Conservation (phyloP, 2,329 filamentous ascomycete genomes). For the Alternaria gaisen region DNA sequence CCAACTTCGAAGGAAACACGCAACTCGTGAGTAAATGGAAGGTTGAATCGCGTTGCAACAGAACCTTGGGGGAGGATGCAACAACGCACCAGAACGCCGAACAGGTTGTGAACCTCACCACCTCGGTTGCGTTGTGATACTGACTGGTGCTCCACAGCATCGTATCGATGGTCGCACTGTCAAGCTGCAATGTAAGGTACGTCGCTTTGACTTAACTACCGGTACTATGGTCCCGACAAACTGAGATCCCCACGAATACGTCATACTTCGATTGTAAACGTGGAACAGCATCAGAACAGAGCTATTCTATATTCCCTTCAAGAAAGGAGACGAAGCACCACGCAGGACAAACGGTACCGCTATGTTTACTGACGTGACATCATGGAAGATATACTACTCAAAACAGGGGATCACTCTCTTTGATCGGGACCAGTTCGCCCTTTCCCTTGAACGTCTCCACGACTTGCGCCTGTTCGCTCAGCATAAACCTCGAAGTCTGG, state of each 20-base stretch:
- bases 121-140: slow-evolving; percentile 14
- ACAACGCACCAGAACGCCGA: neutral
- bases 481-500: slow-evolving; percentile 61
- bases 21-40: neutral
- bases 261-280: neutral
- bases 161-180: slow-evolving; percentile 14
- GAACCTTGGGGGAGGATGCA: neutral
- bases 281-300: neutral
- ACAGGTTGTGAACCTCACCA: slow-evolving; percentile 21
- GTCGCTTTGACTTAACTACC: neutral
- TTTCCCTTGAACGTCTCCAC: slow-evolving; percentile 61
- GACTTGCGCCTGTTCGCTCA: slow-evolving; percentile 64
- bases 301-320: neutral
- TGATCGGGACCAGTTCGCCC: slow-evolving; percentile 59
- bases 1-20: neutral
- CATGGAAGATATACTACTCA: slow-evolving; percentile 5
- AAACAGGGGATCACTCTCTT: slow-evolving; percentile 30
- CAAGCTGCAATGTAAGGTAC: slow-evolving; percentile 25
- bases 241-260: neutral
- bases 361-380: neutral
- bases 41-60: neutral
- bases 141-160: slow-evolving; percentile 12
- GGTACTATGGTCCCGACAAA: neutral
- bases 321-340: neutral
- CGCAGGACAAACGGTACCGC: neutral